These are phyloP conservation scores for Psilocybe tampanensis DNA, from an alignment of 768 basidiomycete genomes.

Conservation along the genomic window DNA sequence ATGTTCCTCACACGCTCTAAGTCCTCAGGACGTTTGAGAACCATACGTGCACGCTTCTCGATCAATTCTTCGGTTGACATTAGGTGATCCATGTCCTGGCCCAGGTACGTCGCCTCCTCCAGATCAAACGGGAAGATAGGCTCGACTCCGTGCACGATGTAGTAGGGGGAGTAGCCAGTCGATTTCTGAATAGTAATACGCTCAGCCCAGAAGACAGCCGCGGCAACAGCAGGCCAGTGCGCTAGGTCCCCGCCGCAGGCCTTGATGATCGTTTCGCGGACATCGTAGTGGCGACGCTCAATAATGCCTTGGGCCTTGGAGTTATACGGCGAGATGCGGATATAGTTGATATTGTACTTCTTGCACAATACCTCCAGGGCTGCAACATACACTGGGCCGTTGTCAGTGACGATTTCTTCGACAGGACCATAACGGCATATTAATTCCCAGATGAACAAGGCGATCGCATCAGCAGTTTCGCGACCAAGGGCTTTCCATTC, in stretches of 20 bases:
- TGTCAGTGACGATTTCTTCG: not conserved
- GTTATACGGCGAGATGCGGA: not conserved
- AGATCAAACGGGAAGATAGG: not conserved
- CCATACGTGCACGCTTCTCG: not conserved
- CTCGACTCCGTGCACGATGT: not conserved
- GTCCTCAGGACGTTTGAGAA: not conserved
- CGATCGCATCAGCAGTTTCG: not conserved
- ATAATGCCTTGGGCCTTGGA: not conserved
- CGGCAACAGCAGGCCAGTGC: not conserved
- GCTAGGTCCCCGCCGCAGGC: not conserved
- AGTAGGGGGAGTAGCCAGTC: not conserved
- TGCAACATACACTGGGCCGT: not conserved
- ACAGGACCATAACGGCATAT: not conserved
- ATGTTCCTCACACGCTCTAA: not conserved
- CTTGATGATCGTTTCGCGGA: not conserved
- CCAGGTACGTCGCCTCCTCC: not conserved
- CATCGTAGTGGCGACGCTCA: not conserved
- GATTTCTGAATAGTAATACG: not conserved
- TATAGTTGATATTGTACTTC: not conserved
- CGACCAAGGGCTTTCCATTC: not conserved
- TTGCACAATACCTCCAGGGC: not conserved
- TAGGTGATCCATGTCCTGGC: not conserved
- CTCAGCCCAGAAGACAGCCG: not conserved
- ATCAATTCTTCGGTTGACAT: not conserved
- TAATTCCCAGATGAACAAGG: not conserved